Base-by-base conservation (phyloP, 495 filamentous ascomycete species). In the Thozetella sp. region DNA sequence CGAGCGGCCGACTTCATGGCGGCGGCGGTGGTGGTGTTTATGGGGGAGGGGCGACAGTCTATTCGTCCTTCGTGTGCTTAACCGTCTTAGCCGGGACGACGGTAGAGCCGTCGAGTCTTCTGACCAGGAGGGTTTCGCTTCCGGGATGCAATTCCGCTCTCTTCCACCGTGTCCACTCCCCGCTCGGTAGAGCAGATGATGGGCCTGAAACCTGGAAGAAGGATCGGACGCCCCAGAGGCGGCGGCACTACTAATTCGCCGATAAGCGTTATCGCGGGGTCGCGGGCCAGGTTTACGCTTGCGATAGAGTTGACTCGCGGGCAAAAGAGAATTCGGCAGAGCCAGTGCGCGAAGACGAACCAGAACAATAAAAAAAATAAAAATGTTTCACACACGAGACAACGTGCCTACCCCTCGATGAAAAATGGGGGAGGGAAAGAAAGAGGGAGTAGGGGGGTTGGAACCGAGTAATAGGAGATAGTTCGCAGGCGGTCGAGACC, bases 1-100 rank as follows among this genome's bases (percentile, higher is more conserved):
- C 83, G 84, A 54, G 84, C 81, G 46, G 87, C 84, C 56, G 88
- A 79, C 65, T 82, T 88, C 90, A 92, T 93, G 55, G 51, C 78
- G 55, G 58, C 43, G 11, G 57, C 46, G 26, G 55, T 30, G 27
- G 53, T 57, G 46, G 57, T 51, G 54, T 17, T 3, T 19, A 22
- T 23, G 51, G 22, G 55, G 54, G 61, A 56, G 57, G 43, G 61
- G 56, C 58, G 53, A 51, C 58, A 57, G 63, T 68, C 57, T 61
- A 55, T 67, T 19, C 19, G 11, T 46, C 23, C 20, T 20, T 20
- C 3, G 53, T 19, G 0, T 30, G 40, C 4, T 13, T 13, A n/a
- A 20, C 43, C 10, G 43, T 13, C 43, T 19, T 13, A 48, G n/a
- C 43, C 43, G 43, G 43, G n/a, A 48, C n/a, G 43, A n/a, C 43